A percentile compares a stretch with the other conserved stretches of the same genome.
Evolutionary conservation across 2,329 filamentous ascomycete genomes (phyloP).

Genomic region (Beauveria bassiana): DNA sequence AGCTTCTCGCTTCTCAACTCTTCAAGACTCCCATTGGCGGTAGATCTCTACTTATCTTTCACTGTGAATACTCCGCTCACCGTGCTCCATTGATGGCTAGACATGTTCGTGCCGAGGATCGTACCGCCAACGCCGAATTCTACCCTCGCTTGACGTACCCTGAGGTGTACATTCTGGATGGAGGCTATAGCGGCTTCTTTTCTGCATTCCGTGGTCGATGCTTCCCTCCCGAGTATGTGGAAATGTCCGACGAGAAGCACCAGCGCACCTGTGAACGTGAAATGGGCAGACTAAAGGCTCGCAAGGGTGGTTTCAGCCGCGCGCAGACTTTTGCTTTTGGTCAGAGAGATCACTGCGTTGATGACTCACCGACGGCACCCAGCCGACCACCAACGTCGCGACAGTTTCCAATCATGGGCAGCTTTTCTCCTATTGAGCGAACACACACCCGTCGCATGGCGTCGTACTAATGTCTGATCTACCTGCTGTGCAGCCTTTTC

Average conservation of each 20-base stretch:
- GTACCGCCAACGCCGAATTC: conserved; percentile 71
- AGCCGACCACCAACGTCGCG: conserved; percentile 32
- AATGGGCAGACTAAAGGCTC: conserved; percentile 84
- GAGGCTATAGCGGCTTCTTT: conserved; percentile 94
- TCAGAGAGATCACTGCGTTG: conserved; percentile 50
- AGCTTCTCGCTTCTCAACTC: conserved; percentile 69
- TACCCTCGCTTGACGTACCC: conserved; percentile 92
- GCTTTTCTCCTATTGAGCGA: conserved; percentile 41
- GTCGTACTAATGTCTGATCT: conserved; percentile 44
- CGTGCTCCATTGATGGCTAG: conserved; percentile 95
- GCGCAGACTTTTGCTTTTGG: conserved; percentile 96
- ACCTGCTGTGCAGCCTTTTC: conserved; percentile 21
- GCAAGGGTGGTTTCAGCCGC: conserved; percentile 77
- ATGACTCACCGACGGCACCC: conserved; percentile 53
- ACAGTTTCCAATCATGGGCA: conserved; percentile 30
- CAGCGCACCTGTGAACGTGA: conserved; percentile 89
- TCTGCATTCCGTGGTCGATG: conserved; percentile 69
- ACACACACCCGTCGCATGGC: conserved; percentile 53
- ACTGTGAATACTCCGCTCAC: conserved; percentile 98
- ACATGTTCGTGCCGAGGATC: conserved; percentile 83
- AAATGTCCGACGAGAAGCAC: conserved; percentile 91
- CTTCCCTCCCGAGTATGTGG: conserved; percentile 91
- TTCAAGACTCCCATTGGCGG: conserved; percentile 61
- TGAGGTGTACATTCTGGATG: conserved; percentile 93
- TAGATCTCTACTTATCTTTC: conserved; percentile 79